These are phyloP conservation scores for Rubia peregrina DNA, from an alignment of 305 asterid species.

Conservation along the genomic window DNA sequence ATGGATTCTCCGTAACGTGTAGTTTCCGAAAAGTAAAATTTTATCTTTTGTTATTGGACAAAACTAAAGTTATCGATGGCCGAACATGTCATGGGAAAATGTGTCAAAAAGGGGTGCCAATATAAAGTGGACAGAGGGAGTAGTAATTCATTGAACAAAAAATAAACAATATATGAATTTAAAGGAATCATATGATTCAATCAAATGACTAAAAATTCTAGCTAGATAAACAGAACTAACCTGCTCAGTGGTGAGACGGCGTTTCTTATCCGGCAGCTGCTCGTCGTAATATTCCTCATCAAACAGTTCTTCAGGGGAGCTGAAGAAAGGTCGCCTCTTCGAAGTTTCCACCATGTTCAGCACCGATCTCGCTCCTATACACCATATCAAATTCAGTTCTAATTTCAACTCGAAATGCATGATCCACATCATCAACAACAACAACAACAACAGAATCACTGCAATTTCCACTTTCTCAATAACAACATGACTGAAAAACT, in stretches of 20 bases:
- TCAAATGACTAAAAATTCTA: neutral
- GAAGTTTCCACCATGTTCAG: constrained; percentile 62
- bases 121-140: too few relatives aligned
- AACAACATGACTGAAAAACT: neutral
- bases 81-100: too few relatives aligned
- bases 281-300: constrained; percentile 93
- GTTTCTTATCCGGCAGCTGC: constrained; percentile 87
- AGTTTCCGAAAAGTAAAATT: too few relatives aligned
- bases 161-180: neutral
- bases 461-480: neutral
- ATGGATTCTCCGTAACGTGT: too few relatives aligned
- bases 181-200: neutral
- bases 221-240: constrained; percentile 22
- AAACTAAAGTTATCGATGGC: too few relatives aligned
- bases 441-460: neutral
- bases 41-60: too few relatives aligned
- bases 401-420: neutral
- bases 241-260: constrained; percentile 92
- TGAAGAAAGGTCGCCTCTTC: constrained; percentile 70
- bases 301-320: constrained; percentile 60
- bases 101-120: too few relatives aligned
- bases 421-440: neutral
- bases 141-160: neutral
- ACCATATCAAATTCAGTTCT: neutral
- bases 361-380: constrained; percentile 51